These are phyloP conservation scores for Citrus inodora DNA, from an alignment of 345 rosid genomes.

Conservation along the genomic window DNA sequence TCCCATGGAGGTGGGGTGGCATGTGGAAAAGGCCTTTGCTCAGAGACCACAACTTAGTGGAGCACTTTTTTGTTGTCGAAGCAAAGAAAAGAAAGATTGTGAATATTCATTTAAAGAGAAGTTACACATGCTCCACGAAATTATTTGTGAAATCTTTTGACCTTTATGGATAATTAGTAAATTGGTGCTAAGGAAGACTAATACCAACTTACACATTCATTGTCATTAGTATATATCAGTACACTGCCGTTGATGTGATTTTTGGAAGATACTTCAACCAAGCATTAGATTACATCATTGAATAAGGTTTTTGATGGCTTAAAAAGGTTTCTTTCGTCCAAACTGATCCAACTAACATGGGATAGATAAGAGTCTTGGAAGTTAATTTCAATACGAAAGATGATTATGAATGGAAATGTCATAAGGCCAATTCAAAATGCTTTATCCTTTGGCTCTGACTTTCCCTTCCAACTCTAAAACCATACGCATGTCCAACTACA, in stretches of 20 bases:
- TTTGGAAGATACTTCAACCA: neutral
- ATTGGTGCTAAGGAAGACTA: neutral
- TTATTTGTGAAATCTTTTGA: no score
- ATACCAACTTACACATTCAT: neutral
- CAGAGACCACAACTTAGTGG: neutral
- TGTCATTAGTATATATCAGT: no score
- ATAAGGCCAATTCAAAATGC: neutral
- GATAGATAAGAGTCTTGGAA: neutral
- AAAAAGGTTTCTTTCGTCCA: neutral
- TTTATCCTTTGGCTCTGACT: neutral
- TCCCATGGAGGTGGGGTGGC: slow-evolving; percentile 9
- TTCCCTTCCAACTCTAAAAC: neutral
- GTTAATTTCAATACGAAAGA: slow-evolving; percentile 5
- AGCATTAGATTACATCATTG: neutral
- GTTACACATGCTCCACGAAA: neutral
- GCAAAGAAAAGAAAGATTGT: slow-evolving; percentile 1
- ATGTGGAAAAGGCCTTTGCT: slow-evolving; percentile 12
- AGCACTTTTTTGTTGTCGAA: slow-evolving; percentile 4
- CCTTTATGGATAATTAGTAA: neutral
- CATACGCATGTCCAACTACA: neutral
- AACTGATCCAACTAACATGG: slow-evolving; percentile 9
- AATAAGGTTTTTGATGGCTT: neutral
- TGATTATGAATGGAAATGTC: neutral
- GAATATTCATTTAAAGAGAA: neutral
- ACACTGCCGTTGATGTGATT: slow-evolving; percentile 12